Base-by-base conservation (phyloP, 805 yeast genomes). In the Saturnispora silvae region DNA sequence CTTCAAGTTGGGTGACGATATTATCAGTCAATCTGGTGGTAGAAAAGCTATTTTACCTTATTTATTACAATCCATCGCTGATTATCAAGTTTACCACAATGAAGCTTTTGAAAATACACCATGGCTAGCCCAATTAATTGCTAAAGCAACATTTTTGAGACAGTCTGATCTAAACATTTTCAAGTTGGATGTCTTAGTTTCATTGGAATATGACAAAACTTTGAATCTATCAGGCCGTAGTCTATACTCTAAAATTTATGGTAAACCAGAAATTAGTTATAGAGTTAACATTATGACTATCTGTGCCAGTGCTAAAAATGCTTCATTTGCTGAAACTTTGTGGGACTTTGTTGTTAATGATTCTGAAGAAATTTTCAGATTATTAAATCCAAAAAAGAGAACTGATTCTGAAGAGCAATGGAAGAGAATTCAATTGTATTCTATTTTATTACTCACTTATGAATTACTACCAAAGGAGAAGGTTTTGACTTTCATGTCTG, bases 351-450 rank as follows among this genome's bases (percentile, higher is more conserved):
- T 74, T 15, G 40, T 71, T 13, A 54, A 54, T 0, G 54, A 63
- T 25, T 8, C 11, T 22, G 62, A 61, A 10, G 52, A 50, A 4
- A 52, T 54, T 6, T 67, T 64, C 44, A 62, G 65, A 27, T 52
- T 81, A 3, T 56, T 75, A 28, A 48, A 52, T 1, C 78, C 81
- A 2, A 47, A 59, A 22, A 75, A 69, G 49, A 64, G 72, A 29
- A 70, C 74, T 0, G 92, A 82, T 50, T 81, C 83, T 0, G 59
- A 60, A 6, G 95, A 83, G 51, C 92, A 82, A 49, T 59, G 72
- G 58, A 64, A 63, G 36, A 64, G 96, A 42, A 55, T 82, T 7
- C 70, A 67, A 40, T 51, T 75, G 6, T 68, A 75, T 45, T 68
- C 73, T 22, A 63, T 81, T 15, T 46, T 81, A 9, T 43, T 80